Evolutionary conservation across 2,329 filamentous ascomycete species (phyloP), one percentile per base, ranked within the genome.

Genomic region (Ceratocystis huliohia): DNA sequence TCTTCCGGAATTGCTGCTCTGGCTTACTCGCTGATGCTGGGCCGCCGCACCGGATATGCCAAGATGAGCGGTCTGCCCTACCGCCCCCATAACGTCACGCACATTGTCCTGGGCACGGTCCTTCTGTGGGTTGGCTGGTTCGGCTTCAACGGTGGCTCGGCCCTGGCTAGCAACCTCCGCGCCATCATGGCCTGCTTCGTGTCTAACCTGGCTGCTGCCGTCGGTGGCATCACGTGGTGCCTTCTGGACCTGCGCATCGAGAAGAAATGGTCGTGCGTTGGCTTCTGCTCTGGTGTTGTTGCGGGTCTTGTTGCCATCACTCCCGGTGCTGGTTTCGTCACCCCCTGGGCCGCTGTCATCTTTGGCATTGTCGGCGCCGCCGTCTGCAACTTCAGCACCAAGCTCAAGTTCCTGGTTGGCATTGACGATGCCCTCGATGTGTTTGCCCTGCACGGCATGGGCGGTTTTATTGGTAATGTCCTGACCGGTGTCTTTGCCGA

Each of bases 91-190:
- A 90, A 88, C 72, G 85, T 88, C 57, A 88, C 87, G 67, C 80
- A 88, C 71, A 85, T 90, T 70, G 84, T 89, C 61, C 79, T 91
- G 61, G 88, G 88, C 25, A 89, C 88, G 3, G 82, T 87, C 30
- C 82, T 88, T 75, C 81, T 96, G 63, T 96, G 92, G 92, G 89
- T 96, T 59, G 91, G 92, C 67, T 96, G 91, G 92, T 94, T 96
- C 74, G 92, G 92, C 62, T 96, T 96, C 84, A 96, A 96, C 76
- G 91, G 89, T 65, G 92, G 92, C 69, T 83, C 88, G 2, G 92
- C 91, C 1, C 81, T 95, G 56, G 82, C 84, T 68, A 88, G 90
- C 70, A 96, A 94, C 78, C 79, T 96, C 71, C 89, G 92, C 68
- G 89, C 92, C 65, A 81, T 96, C 74, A 93, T 96, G 88, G 91